Base-by-base conservation (phyloP, 129 eudicot species). In the Pseudognaphalium luteoalbum region DNA sequence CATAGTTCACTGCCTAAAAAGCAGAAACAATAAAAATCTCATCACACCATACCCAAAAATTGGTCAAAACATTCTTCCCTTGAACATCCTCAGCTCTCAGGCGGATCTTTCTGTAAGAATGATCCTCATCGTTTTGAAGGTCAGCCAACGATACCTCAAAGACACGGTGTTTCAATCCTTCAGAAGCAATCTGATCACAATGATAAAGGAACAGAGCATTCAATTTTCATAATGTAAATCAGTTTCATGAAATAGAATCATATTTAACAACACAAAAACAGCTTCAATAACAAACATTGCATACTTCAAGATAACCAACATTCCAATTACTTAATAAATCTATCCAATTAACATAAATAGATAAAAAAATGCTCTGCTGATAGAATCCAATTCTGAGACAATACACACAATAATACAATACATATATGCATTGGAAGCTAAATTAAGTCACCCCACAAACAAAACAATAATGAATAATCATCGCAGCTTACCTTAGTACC, bases 81-180 rank as follows among this genome's bases (percentile, higher is more conserved):
- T 87, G 89, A 32, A 89, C 89, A 81, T 89, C 95, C 66, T 89
- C 96, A 37, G 82, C 89, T 65, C 91, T 89, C 80, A 89, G 68
- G 0, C 91, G 83, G 61, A 89, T 87, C 96, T 89, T 89, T 58
- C 96, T 89, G 96, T 70, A 89, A 73, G 86, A 28, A 28, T 87
- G 91, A 63, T 89, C 96, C 73, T 89, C 92, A 54, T 89, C 96
- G 30, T 60, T 47, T 58, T 89, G 96, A 39, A 89, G 92, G 57
- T 89, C 96, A 78, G 92, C 96, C 81, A 87, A 76, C 1, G 89
- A 87, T 7, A 84, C 85, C 71, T 89, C 96, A 79, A 89, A 78
- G 11, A 89, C 89, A 81, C 96, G 88, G 68, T 89, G 91, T 73
- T 89, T 89, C 69, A 89, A 81, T 32, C 96, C 96, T 32, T 89